phyloP scores from a whole-genome alignment of 1,284 basidiomycete species.

The Uromyces viciae-fabae region DNA sequence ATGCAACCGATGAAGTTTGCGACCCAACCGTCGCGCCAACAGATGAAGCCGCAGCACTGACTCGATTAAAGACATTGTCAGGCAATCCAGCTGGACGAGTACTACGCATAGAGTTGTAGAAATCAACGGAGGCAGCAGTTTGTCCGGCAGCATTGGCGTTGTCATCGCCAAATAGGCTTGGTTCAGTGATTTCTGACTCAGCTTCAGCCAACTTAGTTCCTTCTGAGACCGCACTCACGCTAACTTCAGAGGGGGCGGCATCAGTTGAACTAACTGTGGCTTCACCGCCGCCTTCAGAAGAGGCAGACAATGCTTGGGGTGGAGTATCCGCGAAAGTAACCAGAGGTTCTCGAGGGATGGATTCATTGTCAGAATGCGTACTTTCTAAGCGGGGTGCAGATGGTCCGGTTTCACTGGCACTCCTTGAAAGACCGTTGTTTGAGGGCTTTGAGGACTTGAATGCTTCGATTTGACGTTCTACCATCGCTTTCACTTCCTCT shows the following conservation, averaged over 20 bases:
- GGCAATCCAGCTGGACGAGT: slow-evolving; percentile 20
- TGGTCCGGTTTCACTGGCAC: slow-evolving; percentile 58
- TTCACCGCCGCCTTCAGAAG: slow-evolving; percentile 56
- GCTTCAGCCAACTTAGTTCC: slow-evolving; percentile 60
- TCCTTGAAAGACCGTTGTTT: slow-evolving; percentile 54
- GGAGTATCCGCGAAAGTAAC: slow-evolving; percentile 55
- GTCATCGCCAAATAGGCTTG: slow-evolving; percentile 84
- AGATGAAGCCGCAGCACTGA: slow-evolving; percentile 46
- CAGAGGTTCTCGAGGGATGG: slow-evolving; percentile 48
- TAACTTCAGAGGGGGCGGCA: slow-evolving; percentile 69
- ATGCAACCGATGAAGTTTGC: slow-evolving; percentile 68
- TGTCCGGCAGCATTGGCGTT: slow-evolving; percentile 56
- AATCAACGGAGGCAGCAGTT: slow-evolving; percentile 67
- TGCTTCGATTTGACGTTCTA: slow-evolving; percentile 74
- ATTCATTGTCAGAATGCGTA: slow-evolving; percentile 60
- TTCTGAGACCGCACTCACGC: slow-evolving; percentile 65
- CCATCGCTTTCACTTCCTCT: slow-evolving; percentile 72
- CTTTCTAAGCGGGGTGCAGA: slow-evolving; percentile 71
- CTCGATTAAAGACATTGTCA: slow-evolving; percentile 38
- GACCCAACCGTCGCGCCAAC: slow-evolving; percentile 60
- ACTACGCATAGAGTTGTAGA: slow-evolving; percentile 72
- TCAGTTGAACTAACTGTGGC: slow-evolving; percentile 59
- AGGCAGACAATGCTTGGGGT: slow-evolving; percentile 48
- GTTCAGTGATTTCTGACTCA: slow-evolving; percentile 62
- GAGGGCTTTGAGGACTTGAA: slow-evolving; percentile 61